A percentile compares a stretch with the other conserved stretches of the same genome.
Conservation (phyloP, 129 eudicot species). For the Pittosporum tobira region DNA sequence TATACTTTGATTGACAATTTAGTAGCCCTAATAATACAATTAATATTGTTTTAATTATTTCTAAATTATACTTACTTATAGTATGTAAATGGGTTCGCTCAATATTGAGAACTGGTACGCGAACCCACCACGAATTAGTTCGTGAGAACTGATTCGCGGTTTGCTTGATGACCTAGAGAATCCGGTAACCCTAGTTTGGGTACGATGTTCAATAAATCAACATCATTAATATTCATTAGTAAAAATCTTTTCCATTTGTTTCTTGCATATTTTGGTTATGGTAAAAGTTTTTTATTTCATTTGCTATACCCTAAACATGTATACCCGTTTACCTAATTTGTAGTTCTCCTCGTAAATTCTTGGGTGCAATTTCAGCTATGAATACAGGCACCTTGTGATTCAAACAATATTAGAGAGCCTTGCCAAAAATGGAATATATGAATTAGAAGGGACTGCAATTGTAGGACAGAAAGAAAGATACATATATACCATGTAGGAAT, state of each 20-base stretch:
- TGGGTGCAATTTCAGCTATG: constrained; percentile 87
- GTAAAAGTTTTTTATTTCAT: neutral
- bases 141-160: no score
- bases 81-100: no score
- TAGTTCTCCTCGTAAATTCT: constrained; percentile 75
- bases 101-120: no score
- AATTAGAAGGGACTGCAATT: neutral
- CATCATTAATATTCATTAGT: no score
- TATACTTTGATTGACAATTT: no score
- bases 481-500: constrained; percentile 62
- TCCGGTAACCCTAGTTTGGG: constrained; percentile 32
- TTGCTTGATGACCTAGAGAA: no score
- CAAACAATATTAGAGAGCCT: neutral
- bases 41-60: no score
- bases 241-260: no score
- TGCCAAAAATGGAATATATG: neutral
- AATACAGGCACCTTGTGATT: constrained; percentile 62
- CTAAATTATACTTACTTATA: no score
- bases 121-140: no score
- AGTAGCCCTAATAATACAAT: no score
- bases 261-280: neutral
- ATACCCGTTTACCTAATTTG: constrained; percentile 56
- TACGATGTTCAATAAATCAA: no score
- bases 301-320: neutral
- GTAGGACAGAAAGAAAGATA: constrained; percentile 9